Evolutionary conservation across 108 stramenopile species (phyloP).

Genomic region (Stephanodiscus triporus): DNA sequence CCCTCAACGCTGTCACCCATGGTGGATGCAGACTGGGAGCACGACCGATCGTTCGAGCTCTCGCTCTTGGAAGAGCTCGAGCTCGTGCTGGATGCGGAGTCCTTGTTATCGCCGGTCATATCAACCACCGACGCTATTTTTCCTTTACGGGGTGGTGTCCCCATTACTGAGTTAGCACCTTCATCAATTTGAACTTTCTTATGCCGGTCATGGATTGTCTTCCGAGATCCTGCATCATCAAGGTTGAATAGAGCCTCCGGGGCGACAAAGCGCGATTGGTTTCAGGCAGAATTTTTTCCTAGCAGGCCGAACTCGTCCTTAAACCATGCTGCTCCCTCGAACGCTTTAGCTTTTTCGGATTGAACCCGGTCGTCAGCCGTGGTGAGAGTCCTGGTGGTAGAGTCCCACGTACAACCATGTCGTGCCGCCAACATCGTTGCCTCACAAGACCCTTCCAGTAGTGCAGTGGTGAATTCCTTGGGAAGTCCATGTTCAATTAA

Average conservation of each 20-base stretch:
- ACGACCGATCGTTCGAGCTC: not conserved
- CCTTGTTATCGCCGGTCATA: not conserved
- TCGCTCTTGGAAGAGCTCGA: not conserved
- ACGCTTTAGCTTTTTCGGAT: not conserved
- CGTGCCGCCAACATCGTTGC: not conserved
- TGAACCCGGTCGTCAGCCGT: not conserved
- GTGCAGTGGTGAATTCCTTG: not conserved
- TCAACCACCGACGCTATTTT: not conserved
- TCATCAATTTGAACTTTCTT: not conserved
- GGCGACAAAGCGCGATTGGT: not conserved
- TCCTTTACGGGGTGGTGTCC: not conserved
- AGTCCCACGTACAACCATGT: not conserved
- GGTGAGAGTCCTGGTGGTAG: not conserved
- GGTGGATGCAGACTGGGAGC: not conserved
- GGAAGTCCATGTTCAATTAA: not conserved
- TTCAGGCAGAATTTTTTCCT: not conserved
- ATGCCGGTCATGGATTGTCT: not conserved
- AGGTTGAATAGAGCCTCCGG: not conserved
- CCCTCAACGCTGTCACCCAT: too few species aligned
- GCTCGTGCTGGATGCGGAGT: constrained; percentile 6
- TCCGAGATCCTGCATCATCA: not conserved
- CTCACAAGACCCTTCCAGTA: not conserved
- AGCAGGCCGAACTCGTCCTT: constrained; percentile 5
- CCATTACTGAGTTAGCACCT: not conserved
- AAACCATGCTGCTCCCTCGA: not conserved